These are phyloP conservation scores for Scedosporium aurantiacum DNA, from an alignment of 2,329 filamentous ascomycete genomes.

Conservation along the genomic window DNA sequence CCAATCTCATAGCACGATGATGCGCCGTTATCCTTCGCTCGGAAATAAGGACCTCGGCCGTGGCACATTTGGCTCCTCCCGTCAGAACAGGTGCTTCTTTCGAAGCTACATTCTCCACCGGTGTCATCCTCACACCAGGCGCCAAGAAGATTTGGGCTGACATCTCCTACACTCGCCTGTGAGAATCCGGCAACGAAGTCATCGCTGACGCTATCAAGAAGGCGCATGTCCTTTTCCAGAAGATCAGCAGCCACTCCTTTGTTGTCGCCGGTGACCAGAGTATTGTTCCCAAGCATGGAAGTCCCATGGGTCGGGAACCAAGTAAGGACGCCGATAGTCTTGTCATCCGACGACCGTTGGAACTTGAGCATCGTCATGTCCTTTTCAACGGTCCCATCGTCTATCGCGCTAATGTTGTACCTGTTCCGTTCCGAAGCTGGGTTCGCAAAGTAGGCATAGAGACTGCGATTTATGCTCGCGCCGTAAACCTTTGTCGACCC, in stretches of 20 bases:
- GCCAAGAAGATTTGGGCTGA: conserved; percentile 75
- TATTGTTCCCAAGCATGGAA: conserved; percentile 83
- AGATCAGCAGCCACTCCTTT: conserved; percentile 81
- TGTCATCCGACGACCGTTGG: conserved; percentile 56
- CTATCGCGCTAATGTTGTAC: conserved; percentile 37
- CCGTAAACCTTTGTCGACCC: conserved; percentile 50
- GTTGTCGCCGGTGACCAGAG: conserved; percentile 79
- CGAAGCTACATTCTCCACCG: conserved; percentile 57
- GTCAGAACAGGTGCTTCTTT: conserved; percentile 73
- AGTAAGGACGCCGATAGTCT: conserved; percentile 68
- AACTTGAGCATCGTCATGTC: conserved; percentile 69
- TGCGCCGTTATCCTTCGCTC: conserved; percentile 56
- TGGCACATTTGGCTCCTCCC: conserved; percentile 62
- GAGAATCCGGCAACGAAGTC: conserved; percentile 86
- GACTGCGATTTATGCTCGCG: conserved; percentile 74
- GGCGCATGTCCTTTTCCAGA: conserved; percentile 59
- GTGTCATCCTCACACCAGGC: conserved; percentile 84
- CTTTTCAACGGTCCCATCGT: conserved; percentile 51
- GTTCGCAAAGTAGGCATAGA: conserved; percentile 77
- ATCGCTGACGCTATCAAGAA: conserved; percentile 43
- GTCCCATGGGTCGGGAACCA: conserved; percentile 92
- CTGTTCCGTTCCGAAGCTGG: conserved; percentile 58
- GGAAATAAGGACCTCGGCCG: conserved; percentile 60
- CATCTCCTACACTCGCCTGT: conserved; percentile 85
- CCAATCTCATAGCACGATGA: conserved; percentile 69